These are phyloP conservation scores for Phytophthora parvispora DNA, from an alignment of 352 stramenopile species.

Conservation along the genomic window DNA sequence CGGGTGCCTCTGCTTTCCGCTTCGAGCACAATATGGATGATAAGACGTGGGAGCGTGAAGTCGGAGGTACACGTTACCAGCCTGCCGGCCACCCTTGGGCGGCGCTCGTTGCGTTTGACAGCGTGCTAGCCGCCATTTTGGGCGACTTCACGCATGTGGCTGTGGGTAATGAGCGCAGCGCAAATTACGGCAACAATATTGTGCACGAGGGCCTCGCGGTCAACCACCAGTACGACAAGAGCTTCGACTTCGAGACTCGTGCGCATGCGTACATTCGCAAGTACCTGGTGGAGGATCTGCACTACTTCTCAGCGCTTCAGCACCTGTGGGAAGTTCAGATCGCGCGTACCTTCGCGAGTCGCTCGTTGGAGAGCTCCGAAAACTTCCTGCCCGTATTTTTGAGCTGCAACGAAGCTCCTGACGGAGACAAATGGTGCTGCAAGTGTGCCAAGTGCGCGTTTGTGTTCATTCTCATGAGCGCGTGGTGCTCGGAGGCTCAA, in stretches of 20 bases:
- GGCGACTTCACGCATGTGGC: slow-evolving; percentile 43
- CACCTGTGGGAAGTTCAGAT: slow-evolving; percentile 61
- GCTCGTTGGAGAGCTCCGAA: slow-evolving; percentile 25
- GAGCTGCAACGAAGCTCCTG: slow-evolving; percentile 51
- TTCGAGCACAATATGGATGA: slow-evolving; percentile 50
- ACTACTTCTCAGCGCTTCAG: slow-evolving; percentile 57
- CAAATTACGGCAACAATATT: slow-evolving; percentile 54
- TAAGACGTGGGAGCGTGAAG: slow-evolving; percentile 37
- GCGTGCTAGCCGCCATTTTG: slow-evolving; percentile 40
- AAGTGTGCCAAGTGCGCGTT: slow-evolving; percentile 56
- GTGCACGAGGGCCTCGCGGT: slow-evolving; percentile 37
- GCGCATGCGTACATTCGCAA: slow-evolving; percentile 47
- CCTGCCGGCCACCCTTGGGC: slow-evolving; percentile 48
- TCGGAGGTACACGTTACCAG: slow-evolving; percentile 33
- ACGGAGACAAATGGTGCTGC: slow-evolving; percentile 52
- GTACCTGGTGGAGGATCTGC: slow-evolving; percentile 44
- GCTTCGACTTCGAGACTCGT: slow-evolving; percentile 45
- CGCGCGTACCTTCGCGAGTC: slow-evolving; percentile 39
- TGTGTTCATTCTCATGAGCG: slow-evolving; percentile 50
- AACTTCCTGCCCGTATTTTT: slow-evolving; percentile 52
- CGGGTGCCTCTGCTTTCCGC: slow-evolving; percentile 18
- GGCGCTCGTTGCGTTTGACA: slow-evolving; percentile 50
- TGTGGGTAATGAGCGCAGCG: slow-evolving; percentile 52
- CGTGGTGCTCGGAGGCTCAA: slow-evolving; percentile 36
- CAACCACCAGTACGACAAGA: slow-evolving; percentile 66